A percentile compares a stretch with the other conserved stretches of the same genome.
phyloP scores from a whole-genome alignment of 495 filamentous ascomycete species.

The Talaromyces borbonicus region DNA sequence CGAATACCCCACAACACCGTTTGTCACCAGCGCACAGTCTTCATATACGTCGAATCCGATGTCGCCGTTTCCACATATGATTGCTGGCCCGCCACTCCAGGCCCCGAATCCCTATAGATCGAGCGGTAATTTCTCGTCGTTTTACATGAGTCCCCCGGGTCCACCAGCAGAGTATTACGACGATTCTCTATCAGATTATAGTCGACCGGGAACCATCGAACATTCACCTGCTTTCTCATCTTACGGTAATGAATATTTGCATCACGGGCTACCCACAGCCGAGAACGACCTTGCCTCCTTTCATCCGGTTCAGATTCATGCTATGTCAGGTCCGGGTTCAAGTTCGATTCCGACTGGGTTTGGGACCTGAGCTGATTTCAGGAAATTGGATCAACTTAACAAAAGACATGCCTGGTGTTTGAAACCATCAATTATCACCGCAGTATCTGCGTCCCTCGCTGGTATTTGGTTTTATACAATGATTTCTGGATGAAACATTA shows the following conservation, averaged over 20 bases:
- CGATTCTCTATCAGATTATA: slow-evolving; percentile 19
- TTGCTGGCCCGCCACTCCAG: slow-evolving; percentile 27
- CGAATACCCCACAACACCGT: slow-evolving; percentile 31
- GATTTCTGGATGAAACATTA: too few species aligned
- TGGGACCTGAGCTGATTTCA: neutral
- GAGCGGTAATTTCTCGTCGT: slow-evolving; percentile 19
- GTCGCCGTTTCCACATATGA: slow-evolving; percentile 29
- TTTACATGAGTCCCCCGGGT: slow-evolving; percentile 30
- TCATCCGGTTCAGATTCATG: slow-evolving; percentile 26
- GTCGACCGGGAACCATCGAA: slow-evolving; percentile 19
- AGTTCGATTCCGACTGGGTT: neutral
- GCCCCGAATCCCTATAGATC: slow-evolving; percentile 24
- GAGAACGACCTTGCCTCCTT: slow-evolving; percentile 21
- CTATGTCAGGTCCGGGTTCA: slow-evolving; percentile 11
- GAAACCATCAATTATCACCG: too few species aligned
- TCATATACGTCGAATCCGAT: slow-evolving; percentile 35
- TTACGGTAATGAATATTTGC: slow-evolving; percentile 22
- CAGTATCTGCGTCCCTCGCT: too few species aligned
- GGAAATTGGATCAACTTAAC: neutral
- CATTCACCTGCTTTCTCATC: slow-evolving; percentile 26
- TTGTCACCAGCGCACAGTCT: slow-evolving; percentile 27
- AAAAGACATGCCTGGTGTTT: neutral
- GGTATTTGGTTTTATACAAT: too few species aligned
- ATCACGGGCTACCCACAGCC: slow-evolving; percentile 18
- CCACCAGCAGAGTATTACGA: slow-evolving; percentile 27